Evolutionary conservation across 495 filamentous ascomycete species (phyloP), one percentile per base, ranked within the genome.

Genomic region (Rostrohypoxylon terebratum): DNA sequence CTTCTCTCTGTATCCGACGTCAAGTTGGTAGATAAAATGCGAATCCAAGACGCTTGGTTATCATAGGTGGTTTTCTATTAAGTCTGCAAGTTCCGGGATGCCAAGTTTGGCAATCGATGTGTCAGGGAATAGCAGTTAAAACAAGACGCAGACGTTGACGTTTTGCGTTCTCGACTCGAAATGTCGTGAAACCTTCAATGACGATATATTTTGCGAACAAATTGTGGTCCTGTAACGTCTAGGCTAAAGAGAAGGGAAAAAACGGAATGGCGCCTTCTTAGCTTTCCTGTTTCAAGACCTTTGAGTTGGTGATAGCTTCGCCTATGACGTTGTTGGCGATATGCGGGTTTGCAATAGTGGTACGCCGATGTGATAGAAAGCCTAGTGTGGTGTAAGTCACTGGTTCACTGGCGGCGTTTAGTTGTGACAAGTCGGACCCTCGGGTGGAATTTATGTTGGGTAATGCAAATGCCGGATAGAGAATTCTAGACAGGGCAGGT

Each of bases 181-280:
- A 62, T 68, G 66, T 33, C 63, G 71, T 63, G 68, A 66, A 72
- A 61, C 59, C 51, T 73, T 28, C 33, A 72, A 75, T 77, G 75
- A 75, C 75, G 75, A 71, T 71, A n/a, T n/a, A n/a, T 61, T 73
- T 55, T 50, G 48, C 53, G 57, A 57, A 44, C 54, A 53, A 71
- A 71, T 66, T 69, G 73, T 69, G 63, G 67, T 66, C 63, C 69
- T 42, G 64, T 70, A 68, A 67, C 53, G 63, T 74, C 59, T 64
- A 54, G 58, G 31, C 10, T 36, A 28, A 28, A 28, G 28, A 16
- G n/a, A n/a, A n/a, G n/a, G n/a, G n/a, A 40, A 10, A 28, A 14
- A 14, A 63, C 40, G 40, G n/a, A 53, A 69, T 71, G 53, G 42
- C 65, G 57, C 33, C 47, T 59, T 50, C 36, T 45, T 59, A 70